Conservation (phyloP, 1,284 basidiomycete genomes). For the Ustilago trichophora region DNA sequence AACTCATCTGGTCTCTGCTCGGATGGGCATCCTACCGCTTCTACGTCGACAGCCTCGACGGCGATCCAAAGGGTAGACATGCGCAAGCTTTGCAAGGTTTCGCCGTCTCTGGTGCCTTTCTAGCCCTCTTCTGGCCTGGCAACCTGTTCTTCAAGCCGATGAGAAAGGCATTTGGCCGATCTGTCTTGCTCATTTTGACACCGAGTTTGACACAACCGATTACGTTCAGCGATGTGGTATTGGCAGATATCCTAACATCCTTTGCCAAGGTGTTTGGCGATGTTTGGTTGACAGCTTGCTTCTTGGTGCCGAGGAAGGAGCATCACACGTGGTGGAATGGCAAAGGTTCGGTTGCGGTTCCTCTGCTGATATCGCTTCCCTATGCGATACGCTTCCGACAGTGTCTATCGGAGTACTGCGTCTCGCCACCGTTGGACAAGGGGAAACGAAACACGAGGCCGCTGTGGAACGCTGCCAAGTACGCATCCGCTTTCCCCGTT, state of each 20-base stretch:
- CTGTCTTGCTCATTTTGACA: slow-evolving; percentile 76
- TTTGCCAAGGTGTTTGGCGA: slow-evolving; percentile 97
- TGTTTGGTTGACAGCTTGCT: slow-evolving; percentile 82
- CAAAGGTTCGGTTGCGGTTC: slow-evolving; percentile 71
- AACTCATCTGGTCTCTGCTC: slow-evolving; percentile 45
- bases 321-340: slow-evolving; percentile 61
- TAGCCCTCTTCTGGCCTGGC: slow-evolving; percentile 54
- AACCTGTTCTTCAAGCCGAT: slow-evolving; percentile 43
- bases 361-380: slow-evolving; percentile 86
- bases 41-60: slow-evolving; percentile 46
- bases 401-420: slow-evolving; percentile 83
- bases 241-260: slow-evolving; percentile 94
- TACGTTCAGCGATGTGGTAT: slow-evolving; percentile 89
- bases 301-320: slow-evolving; percentile 73
- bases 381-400: slow-evolving; percentile 91
- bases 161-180: slow-evolving; percentile 41
- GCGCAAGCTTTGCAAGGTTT: slow-evolving; percentile 60
- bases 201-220: slow-evolving; percentile 74
- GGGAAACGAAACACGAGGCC: slow-evolving; percentile 67
- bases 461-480: slow-evolving; percentile 94
- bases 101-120: slow-evolving; percentile 39
- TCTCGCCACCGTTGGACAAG: not conserved
- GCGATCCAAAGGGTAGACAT: slow-evolving; percentile 51
- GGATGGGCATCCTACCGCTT: slow-evolving; percentile 59
- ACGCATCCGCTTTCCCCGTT: slow-evolving; percentile 96